A percentile compares a stretch with the other conserved stretches of the same genome.
Evolutionary conservation across 352 stramenopile genomes (phyloP).

Genomic region (Phytophthora sansomeana): DNA sequence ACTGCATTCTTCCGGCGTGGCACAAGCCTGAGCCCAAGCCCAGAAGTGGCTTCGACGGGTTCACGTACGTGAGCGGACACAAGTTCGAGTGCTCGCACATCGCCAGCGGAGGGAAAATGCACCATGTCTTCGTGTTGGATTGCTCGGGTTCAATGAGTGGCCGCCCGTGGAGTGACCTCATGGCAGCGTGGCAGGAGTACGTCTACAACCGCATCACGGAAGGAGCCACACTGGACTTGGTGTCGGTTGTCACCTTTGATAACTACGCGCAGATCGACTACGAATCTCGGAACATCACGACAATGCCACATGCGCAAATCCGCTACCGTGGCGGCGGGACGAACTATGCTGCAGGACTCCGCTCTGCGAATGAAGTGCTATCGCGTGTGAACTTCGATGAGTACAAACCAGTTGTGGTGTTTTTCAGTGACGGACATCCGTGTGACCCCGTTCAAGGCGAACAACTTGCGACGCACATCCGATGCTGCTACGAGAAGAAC

Average conservation of each 20-base stretch:
- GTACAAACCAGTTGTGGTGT: slow-evolving; percentile 77
- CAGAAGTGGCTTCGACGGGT: slow-evolving; percentile 43
- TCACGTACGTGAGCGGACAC: slow-evolving; percentile 69
- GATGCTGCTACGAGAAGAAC: slow-evolving; percentile 64
- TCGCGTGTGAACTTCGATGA: slow-evolving; percentile 65
- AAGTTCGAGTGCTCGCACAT: slow-evolving; percentile 81
- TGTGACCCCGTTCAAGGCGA: slow-evolving; percentile 52
- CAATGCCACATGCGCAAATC: slow-evolving; percentile 38
- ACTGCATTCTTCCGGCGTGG: slow-evolving; percentile 75
- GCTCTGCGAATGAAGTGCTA: slow-evolving; percentile 68
- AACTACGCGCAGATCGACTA: slow-evolving; percentile 49
- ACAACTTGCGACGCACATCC: slow-evolving; percentile 62
- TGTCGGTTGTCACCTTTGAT: slow-evolving; percentile 82
- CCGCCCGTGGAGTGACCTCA: slow-evolving; percentile 62
- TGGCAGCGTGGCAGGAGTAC: slow-evolving; percentile 68
- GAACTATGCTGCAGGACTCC: slow-evolving; percentile 59
- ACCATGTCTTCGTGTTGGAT: slow-evolving; percentile 88
- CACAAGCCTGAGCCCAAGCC: slow-evolving; percentile 48
- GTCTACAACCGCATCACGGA: slow-evolving; percentile 70
- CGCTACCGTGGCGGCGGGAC: slow-evolving; percentile 59
- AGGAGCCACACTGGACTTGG: slow-evolving; percentile 62
- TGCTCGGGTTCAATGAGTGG: slow-evolving; percentile 80
- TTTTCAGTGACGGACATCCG: slow-evolving; percentile 83
- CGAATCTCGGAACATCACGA: slow-evolving; percentile 62
- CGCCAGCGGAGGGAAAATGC: slow-evolving; percentile 55